Percentiles rank a stretch among this genome's conserved stretches.
phyloP scores from a whole-genome alignment of 1,139 yeast species.

The Kodamaea derodonti region DNA sequence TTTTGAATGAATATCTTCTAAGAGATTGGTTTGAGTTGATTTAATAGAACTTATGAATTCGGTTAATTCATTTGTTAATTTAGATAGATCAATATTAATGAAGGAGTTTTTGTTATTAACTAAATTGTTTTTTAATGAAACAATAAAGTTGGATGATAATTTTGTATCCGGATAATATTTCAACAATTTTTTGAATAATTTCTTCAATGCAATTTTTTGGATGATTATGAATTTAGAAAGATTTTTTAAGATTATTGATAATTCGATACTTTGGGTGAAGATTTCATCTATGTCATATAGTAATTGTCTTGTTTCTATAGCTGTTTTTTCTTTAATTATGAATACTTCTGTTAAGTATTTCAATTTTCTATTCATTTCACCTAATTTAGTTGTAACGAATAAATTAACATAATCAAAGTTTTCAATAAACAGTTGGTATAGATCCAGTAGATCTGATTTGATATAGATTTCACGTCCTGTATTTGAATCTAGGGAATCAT shows the following conservation, averaged over 20 bases:
- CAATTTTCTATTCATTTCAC: constrained; percentile 47
- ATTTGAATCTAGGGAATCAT: constrained; percentile 3
- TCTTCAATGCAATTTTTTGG: constrained; percentile 78
- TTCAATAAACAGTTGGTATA: constrained; percentile 34
- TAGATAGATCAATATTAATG: constrained; percentile 59
- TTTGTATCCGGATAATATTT: constrained; percentile 49
- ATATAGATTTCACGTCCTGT: neutral
- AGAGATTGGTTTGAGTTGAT: constrained; percentile 8
- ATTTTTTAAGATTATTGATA: constrained; percentile 62
- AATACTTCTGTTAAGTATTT: constrained; percentile 15
- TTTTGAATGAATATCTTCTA: constrained; percentile 9
- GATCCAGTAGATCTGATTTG: constrained; percentile 16
- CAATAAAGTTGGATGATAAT: constrained; percentile 38
- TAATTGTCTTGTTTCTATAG: constrained; percentile 20
- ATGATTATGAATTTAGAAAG: constrained; percentile 71
- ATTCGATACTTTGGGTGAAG: constrained; percentile 37
- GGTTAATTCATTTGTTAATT: constrained; percentile 61
- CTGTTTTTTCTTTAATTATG: neutral
- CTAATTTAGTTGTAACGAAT: constrained; percentile 63
- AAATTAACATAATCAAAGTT: constrained; percentile 54
- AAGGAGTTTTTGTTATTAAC: constrained; percentile 50
- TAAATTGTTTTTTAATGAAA: constrained; percentile 34
- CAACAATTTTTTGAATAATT: constrained; percentile 73
- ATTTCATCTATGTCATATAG: constrained; percentile 17
- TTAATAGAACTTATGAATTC: constrained; percentile 17